phyloP scores from a whole-genome alignment of 2,329 filamentous ascomycete species.

The Davidsoniella neocaledoniae region DNA sequence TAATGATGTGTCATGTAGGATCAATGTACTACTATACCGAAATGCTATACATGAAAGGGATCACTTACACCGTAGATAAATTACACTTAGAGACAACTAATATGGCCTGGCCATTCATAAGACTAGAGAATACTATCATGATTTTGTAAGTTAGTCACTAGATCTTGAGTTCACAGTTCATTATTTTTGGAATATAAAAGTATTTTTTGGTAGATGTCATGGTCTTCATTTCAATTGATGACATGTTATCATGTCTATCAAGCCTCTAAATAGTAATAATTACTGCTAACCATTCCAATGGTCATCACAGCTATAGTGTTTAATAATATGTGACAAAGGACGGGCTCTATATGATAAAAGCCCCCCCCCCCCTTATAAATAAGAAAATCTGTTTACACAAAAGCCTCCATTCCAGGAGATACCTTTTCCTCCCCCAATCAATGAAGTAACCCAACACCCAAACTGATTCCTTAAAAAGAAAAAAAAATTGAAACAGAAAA shows the following conservation, averaged over 20 bases:
- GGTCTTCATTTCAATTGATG: slow-evolving; percentile 7
- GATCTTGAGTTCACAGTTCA: not conserved
- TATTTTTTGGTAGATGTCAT: not conserved
- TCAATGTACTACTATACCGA: no score
- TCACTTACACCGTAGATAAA: no score
- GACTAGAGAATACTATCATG: not conserved
- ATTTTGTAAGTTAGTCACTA: not conserved
- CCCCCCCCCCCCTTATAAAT: not conserved
- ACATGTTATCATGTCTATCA: not conserved
- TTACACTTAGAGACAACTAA: no score
- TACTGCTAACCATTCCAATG: slow-evolving; percentile 3
- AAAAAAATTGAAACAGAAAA: not conserved
- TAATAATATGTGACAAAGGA: not conserved
- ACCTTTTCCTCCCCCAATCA: not conserved
- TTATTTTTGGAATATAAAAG: not conserved
- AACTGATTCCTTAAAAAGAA: not conserved
- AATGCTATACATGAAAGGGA: no score
- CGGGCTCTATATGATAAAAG: not conserved
- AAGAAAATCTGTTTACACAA: not conserved
- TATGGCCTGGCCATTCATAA: no score
- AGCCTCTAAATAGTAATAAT: slow-evolving; percentile 4
- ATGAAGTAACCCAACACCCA: not conserved
- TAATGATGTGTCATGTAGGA: no score
- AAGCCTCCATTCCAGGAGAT: not conserved
- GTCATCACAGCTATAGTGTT: not conserved